Conservation (phyloP, 441 rosid genomes). For the Brassica balearica region DNA sequence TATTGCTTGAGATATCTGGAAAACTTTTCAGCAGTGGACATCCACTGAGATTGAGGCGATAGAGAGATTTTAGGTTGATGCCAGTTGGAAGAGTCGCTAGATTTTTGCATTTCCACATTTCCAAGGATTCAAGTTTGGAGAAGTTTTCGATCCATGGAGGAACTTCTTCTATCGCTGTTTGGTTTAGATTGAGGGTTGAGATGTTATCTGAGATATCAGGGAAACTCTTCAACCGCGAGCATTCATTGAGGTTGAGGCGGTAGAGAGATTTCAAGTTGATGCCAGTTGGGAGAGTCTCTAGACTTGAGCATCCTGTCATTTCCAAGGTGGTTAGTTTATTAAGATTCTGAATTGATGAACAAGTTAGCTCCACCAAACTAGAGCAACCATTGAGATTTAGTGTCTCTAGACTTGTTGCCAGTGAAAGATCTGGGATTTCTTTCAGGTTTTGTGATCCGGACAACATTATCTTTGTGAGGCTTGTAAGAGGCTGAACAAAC, state of each 20-base stretch:
- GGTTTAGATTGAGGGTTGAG: not conserved
- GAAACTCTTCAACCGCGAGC: slow-evolving; percentile 1
- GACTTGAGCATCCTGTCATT: not conserved
- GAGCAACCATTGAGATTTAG: slow-evolving; percentile 35
- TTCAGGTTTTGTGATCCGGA: slow-evolving; percentile 13
- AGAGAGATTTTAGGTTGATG: slow-evolving; percentile 19
- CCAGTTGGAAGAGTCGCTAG: slow-evolving; percentile 10
- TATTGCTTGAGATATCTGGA: slow-evolving; percentile 33
- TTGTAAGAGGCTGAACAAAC: slow-evolving; percentile 22
- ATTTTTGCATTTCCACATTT: not conserved
- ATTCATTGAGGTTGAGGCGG: not conserved
- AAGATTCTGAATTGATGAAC: slow-evolving; percentile 6
- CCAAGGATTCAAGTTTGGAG: slow-evolving; percentile 1
- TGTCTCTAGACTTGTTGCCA: slow-evolving; percentile 25
- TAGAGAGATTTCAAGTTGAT: slow-evolving; percentile 1
- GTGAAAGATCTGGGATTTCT: slow-evolving; percentile 34
- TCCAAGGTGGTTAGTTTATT: slow-evolving; percentile 18
- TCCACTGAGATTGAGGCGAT: slow-evolving; percentile 17
- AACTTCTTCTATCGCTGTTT: slow-evolving; percentile 19
- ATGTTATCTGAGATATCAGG: slow-evolving; percentile 3
- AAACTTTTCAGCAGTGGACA: slow-evolving; percentile 21
- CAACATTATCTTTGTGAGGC: slow-evolving; percentile 12
- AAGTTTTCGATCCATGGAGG: slow-evolving; percentile 9
- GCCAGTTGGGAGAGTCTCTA: not conserved
- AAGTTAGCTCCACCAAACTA: not conserved